Conservation (phyloP, 495 filamentous ascomycete genomes). For the Trichoderma reesei region DNA sequence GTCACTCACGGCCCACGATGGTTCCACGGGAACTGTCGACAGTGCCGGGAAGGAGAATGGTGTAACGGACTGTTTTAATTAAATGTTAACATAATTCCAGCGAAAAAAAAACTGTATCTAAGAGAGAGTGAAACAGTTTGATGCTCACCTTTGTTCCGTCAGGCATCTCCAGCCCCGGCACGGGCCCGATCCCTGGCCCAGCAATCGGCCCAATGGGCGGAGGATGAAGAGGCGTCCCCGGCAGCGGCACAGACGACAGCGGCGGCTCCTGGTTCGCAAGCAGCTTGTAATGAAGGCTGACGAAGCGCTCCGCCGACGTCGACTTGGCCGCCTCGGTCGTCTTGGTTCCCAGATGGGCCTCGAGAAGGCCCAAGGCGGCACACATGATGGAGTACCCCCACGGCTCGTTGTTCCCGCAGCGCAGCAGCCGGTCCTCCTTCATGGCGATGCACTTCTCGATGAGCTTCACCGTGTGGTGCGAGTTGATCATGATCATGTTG, state of each 20-base stretch:
- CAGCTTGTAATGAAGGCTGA: conserved; percentile 32
- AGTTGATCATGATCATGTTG: conserved; percentile 35
- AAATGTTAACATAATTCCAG: not conserved
- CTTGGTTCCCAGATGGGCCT: conserved; percentile 30
- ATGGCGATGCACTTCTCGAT: conserved; percentile 34
- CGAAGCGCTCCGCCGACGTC: conserved; percentile 28
- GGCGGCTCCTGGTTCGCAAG: conserved; percentile 33
- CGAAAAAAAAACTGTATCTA: not conserved
- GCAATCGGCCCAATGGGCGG: conserved; percentile 14
- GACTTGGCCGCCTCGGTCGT: conserved; percentile 31
- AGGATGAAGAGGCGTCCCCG: conserved; percentile 9
- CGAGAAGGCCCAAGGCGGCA: conserved; percentile 31
- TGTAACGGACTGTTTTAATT: conserved; percentile 18
- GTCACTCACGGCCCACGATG: not conserved
- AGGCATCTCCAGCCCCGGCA: conserved; percentile 14
- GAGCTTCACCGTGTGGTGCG: conserved; percentile 32
- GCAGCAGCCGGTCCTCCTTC: conserved; percentile 36
- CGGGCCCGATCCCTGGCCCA: not conserved
- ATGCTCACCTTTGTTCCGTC: conserved; percentile 19
- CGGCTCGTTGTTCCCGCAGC: conserved; percentile 36
- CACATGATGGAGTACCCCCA: conserved; percentile 38
- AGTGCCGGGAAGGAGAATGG: conserved; percentile 17
- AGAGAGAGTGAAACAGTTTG: too few relatives aligned
- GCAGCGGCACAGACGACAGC: conserved; percentile 14
- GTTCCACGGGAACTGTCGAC: conserved; percentile 15